Evolutionary conservation across 768 basidiomycete species (phyloP).

Genomic region (Galerina sulciceps): DNA sequence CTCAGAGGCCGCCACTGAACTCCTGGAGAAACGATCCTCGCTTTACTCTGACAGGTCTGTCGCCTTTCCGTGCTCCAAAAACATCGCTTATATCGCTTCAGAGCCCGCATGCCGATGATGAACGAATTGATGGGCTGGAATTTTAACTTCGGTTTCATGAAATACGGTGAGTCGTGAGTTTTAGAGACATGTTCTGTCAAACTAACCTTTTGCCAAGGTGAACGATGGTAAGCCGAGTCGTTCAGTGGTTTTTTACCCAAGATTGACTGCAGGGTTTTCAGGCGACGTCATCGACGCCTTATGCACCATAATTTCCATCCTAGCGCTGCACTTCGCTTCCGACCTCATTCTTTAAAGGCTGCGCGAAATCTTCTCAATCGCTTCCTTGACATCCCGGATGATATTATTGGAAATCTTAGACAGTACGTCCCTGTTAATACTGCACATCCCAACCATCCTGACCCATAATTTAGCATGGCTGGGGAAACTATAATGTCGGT

Average conservation of each 20-base stretch:
- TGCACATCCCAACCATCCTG: not conserved
- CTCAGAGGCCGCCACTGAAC: conserved; percentile 38
- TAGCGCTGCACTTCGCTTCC: conserved; percentile 24
- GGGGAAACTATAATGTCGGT: conserved; percentile 41
- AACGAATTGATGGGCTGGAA: conserved; percentile 29
- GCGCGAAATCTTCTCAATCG: conserved; percentile 30
- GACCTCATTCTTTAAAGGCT: conserved; percentile 23
- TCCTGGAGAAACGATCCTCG: conserved; percentile 43
- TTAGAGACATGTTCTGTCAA: conserved; percentile 17
- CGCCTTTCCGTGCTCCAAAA: not conserved
- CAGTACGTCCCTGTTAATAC: conserved; percentile 31
- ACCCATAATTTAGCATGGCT: conserved; percentile 27
- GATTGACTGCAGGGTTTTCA: conserved; percentile 31
- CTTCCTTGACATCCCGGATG: conserved; percentile 37
- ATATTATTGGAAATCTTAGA: conserved; percentile 36
- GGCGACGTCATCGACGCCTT: conserved; percentile 21
- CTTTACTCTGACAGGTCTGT: conserved; percentile 42
- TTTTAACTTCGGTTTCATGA: conserved; percentile 23
- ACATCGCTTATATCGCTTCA: conserved; percentile 13
- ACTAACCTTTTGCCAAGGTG: conserved; percentile 11
- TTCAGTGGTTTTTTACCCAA: not conserved
- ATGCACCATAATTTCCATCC: conserved; percentile 25
- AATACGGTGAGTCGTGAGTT: conserved; percentile 12
- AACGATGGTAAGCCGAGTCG: conserved; percentile 21
- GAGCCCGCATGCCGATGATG: conserved; percentile 27